A percentile compares a stretch with the other conserved stretches of the same genome.
phyloP scores from a whole-genome alignment of 768 basidiomycete species.

The Auricularia cornea region DNA sequence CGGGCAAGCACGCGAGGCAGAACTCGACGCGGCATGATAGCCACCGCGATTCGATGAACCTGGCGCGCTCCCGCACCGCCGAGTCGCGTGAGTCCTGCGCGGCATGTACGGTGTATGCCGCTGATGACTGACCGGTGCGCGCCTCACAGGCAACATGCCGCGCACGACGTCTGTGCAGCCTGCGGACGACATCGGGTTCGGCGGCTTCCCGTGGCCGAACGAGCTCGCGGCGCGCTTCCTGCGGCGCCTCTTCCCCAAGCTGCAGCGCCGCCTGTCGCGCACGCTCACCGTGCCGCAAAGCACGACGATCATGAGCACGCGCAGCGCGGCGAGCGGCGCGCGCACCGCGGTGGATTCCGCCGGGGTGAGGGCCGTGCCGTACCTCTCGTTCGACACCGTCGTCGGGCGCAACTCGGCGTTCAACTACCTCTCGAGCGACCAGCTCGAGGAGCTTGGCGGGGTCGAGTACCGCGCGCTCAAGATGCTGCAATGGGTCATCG shows the following conservation, averaged over 20 bases:
- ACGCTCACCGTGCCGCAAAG: constrained; percentile 73
- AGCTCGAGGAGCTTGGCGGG: constrained; percentile 90
- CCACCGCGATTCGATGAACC: neutral
- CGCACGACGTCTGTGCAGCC: neutral
- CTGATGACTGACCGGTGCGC: no score
- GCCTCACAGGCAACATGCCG: neutral
- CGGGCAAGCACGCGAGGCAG: constrained; percentile 12
- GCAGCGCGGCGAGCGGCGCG: constrained; percentile 12
- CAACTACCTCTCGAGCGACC: constrained; percentile 56
- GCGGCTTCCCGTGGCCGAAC: constrained; percentile 30
- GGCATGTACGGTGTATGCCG: neutral
- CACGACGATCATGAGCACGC: constrained; percentile 32
- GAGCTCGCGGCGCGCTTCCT: constrained; percentile 38
- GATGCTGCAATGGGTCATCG: constrained; percentile 74
- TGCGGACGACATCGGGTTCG: constrained; percentile 16
- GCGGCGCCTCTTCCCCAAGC: constrained; percentile 51
- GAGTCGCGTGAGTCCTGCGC: neutral
- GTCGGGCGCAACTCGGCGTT: constrained; percentile 81
- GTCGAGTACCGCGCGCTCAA: constrained; percentile 86
- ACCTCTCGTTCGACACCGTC: constrained; percentile 76
- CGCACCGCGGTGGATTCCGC: constrained; percentile 33
- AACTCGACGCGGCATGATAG: constrained; percentile 6
- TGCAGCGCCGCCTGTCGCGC: constrained; percentile 48
- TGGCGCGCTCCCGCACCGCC: constrained; percentile 1
- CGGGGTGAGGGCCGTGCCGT: constrained; percentile 45